Percentiles rank a stretch among this genome's conserved stretches.
These are phyloP conservation scores for Huntiella omanensis DNA, from an alignment of 2,329 filamentous ascomycete genomes.

Conservation along the genomic window DNA sequence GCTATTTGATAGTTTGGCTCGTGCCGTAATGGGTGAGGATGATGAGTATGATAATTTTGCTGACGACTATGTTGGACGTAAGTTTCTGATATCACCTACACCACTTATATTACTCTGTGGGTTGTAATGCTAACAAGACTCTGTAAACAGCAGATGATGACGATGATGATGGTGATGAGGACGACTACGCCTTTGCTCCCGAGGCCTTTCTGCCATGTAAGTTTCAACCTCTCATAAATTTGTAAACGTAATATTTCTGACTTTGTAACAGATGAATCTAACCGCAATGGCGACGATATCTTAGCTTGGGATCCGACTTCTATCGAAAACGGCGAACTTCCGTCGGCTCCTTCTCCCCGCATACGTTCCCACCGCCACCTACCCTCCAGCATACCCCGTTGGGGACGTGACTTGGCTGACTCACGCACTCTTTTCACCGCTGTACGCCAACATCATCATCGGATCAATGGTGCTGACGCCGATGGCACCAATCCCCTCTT, in stretches of 20 bases:
- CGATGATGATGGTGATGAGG: conserved; percentile 54
- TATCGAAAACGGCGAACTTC: conserved; percentile 14
- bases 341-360: conserved; percentile 22
- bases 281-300: conserved; percentile 25
- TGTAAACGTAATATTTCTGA: conserved; percentile 5
- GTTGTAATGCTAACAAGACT: conserved; percentile 13
- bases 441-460: not conserved
- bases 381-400: conserved; percentile 1
- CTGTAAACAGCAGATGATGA: conserved; percentile 25
- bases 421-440: not conserved
- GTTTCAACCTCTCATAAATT: conserved; percentile 15
- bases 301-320: conserved; percentile 35
- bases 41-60: conserved; percentile 33
- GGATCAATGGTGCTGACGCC: conserved; percentile 30
- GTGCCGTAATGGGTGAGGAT: conserved; percentile 28
- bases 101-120: too few species aligned
- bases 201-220: conserved; percentile 31
- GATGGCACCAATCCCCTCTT: conserved; percentile 79
- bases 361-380: conserved; percentile 15
- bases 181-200: conserved; percentile 43
- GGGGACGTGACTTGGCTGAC: conserved; percentile 5
- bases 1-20: conserved; percentile 34
- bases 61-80: not conserved
- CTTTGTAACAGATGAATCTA: conserved; percentile 17
- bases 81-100: too few species aligned